Evolutionary conservation across 257 asterid species (phyloP), one percentile per base, ranked within the genome.

Genomic region (Apocynum venetum): DNA sequence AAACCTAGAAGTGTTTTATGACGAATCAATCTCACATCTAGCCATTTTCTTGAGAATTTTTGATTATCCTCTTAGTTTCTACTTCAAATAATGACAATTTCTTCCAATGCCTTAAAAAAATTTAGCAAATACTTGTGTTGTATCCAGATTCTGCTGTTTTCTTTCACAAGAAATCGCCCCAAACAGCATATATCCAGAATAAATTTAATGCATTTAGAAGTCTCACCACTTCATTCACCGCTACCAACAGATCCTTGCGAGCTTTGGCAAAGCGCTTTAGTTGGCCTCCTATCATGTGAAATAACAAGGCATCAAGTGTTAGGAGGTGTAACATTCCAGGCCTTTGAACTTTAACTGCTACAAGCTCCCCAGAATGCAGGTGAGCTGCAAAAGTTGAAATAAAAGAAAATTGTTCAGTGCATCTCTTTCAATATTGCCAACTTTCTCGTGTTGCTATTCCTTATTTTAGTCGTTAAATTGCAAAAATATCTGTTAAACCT

Each of bases 291-390:
- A 96, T 96, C 98, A 96, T 88, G 80, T 89, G 89, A 84, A 96
- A 96, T 72, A 96, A 88, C 89, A 96, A 77, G 72, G 98, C 98
- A 82, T 96, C 99, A 77, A 91, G 92, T 59, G 97, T 96, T 88
- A 96, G 78, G 57, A 73, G 76, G 85, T 88, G 96, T 80, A 92
- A 89, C 99, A 96, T 93, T 73, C 96, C 96, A 38, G 99, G 99
- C 91, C 99, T 89, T 90, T 95, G 99, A 65, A 95, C 99, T 84
- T 95, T 95, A 81, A 95, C 99, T 68, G 99, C 99, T 84, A 95
- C 99, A 60, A 90, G 94, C 91, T 95, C 99, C 84, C 99, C 98
- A 76, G 99, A 86, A 84, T 89, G 97, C 95, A 93, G 88, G 87
- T 95, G 97, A 88, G 98, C 99, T 95, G 97, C 94, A 89, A 88